Evolutionary conservation across 1,139 yeast species (phyloP).

Genomic region (Zygosaccharomyces pseudobailii): DNA sequence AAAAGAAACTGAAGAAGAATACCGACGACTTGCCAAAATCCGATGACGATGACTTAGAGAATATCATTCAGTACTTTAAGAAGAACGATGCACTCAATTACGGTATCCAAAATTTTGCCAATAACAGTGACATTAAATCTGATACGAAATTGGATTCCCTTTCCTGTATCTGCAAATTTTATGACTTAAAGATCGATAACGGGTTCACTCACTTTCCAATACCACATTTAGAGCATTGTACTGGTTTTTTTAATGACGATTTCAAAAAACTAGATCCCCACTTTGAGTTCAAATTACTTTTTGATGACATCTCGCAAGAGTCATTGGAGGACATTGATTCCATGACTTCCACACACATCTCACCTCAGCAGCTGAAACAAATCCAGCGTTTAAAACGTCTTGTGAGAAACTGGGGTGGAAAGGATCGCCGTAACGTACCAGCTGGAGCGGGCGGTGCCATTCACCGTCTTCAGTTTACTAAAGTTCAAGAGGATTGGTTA

Average conservation of each 20-base stretch:
- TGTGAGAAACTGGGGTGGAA: conserved; percentile 80
- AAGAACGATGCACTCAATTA: conserved; percentile 19
- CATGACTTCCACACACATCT: conserved; percentile 45
- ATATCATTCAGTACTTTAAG: conserved; percentile 27
- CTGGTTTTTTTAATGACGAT: conserved; percentile 41
- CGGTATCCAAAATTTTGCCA: conserved; percentile 7
- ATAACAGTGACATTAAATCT: conserved; percentile 7
- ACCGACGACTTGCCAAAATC: conserved; percentile 7
- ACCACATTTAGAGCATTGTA: conserved; percentile 38
- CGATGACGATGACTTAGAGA: conserved; percentile 32
- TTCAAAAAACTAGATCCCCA: conserved; percentile 70
- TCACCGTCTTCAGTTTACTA: conserved; percentile 62
- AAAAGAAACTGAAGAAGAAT: conserved; percentile 17
- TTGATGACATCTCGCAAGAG: conserved; percentile 68
- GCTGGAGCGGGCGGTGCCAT: conserved; percentile 56
- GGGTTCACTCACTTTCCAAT: conserved; percentile 44
- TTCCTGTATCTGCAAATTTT: conserved; percentile 32
- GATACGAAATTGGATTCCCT: conserved; percentile 34
- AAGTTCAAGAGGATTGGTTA: conserved; percentile 76
- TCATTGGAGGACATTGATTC: conserved; percentile 72
- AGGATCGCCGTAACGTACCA: conserved; percentile 58
- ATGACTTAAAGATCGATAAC: conserved; percentile 36
- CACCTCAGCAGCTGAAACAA: conserved; percentile 64
- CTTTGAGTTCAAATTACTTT: conserved; percentile 64
- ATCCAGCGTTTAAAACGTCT: conserved; percentile 57